These are phyloP conservation scores for Sugiyamaella smithiae DNA, from an alignment of 805 yeast species.

Conservation along the genomic window DNA sequence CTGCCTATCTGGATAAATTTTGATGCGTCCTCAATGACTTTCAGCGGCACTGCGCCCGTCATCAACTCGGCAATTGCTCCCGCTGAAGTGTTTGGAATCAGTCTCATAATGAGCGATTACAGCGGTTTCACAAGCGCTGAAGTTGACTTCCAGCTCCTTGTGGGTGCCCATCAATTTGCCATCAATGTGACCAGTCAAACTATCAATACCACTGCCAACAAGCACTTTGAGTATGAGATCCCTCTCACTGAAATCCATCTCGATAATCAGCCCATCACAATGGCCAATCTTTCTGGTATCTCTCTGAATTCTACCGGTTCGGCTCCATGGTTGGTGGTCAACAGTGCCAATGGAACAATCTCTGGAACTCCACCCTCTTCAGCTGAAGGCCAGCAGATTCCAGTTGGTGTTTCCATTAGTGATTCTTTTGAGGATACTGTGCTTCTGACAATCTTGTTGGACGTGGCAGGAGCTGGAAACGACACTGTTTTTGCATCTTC, in stretches of 20 bases:
- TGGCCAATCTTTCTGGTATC: constrained; percentile 55
- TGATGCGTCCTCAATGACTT: constrained; percentile 57
- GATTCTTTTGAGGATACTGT: constrained; percentile 36
- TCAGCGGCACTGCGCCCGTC: constrained; percentile 84
- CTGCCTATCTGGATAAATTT: constrained; percentile 88
- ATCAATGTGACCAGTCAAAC: constrained; percentile 58
- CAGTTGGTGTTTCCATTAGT: constrained; percentile 43
- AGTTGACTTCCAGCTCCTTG: constrained; percentile 65
- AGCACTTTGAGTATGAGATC: constrained; percentile 50
- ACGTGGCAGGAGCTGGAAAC: constrained; percentile 22
- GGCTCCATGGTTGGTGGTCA: constrained; percentile 63
- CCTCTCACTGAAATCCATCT: constrained; percentile 64
- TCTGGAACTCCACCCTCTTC: constrained; percentile 61
- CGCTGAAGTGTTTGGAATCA: constrained; percentile 63
- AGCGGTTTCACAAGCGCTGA: constrained; percentile 69
- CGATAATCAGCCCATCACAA: constrained; percentile 53
- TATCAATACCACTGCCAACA: constrained; percentile 67
- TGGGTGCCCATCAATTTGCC: constrained; percentile 86
- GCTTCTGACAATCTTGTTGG: constrained; percentile 26
- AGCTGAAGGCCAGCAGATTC: constrained; percentile 35
- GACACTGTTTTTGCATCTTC: constrained; percentile 44
- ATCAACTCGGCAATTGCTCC: constrained; percentile 89
- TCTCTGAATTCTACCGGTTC: constrained; percentile 52
- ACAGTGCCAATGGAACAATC: constrained; percentile 59
- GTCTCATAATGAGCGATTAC: constrained; percentile 76